Evolutionary conservation across 805 yeast genomes (phyloP), one percentile per base, ranked within the genome.

Genomic region (Metschnikowia lochheadii): DNA sequence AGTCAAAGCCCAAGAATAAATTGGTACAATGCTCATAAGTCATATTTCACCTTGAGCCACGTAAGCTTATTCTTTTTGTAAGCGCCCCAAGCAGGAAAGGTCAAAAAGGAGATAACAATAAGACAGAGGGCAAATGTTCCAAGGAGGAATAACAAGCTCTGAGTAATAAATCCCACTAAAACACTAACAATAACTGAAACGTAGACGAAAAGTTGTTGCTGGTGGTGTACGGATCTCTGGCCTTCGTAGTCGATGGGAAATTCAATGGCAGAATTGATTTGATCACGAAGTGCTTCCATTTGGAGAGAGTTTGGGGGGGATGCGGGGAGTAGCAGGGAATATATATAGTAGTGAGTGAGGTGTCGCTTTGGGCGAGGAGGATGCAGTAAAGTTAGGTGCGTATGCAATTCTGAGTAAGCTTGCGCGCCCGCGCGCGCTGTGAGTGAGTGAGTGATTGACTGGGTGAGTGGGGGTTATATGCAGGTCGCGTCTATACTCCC

Each of bases 1-100:
- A 74, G 64, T 91, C 97, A 59, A 89, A 81, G 1, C 97, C 97
- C 52, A 87, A 66, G 61, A 68, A 83, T 42, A 56, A 52, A 37
- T 46, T 53, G 21, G 40, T 33, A 10, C 47, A 43, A 32, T 31
- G 29, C 23, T 53, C 49, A 55, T 47, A 57, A 55, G 56, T 53
- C 63, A 62, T 55, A 62, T 46, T 66, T 60, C 48, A 70, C 64
- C 49, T 63, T 53, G 44, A 79, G 71, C 81, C 84, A 85, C 56
- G 62, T 64, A 26, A 75, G 67, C 33, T 79, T 80, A 51, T 78
- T 63, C 56, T 70, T 68, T 46, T 73, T 83, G 62, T 78, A 86
- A 6, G 64, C 55, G 2, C 84, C 75, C 75, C 84, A 86, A 23
- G 85, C 76, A 31, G 89, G 89, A 18, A 82, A 67, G 3, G 75